Base-by-base conservation (phyloP, 371 early-diverging fungal species). In the Rhizomucor miehei region DNA sequence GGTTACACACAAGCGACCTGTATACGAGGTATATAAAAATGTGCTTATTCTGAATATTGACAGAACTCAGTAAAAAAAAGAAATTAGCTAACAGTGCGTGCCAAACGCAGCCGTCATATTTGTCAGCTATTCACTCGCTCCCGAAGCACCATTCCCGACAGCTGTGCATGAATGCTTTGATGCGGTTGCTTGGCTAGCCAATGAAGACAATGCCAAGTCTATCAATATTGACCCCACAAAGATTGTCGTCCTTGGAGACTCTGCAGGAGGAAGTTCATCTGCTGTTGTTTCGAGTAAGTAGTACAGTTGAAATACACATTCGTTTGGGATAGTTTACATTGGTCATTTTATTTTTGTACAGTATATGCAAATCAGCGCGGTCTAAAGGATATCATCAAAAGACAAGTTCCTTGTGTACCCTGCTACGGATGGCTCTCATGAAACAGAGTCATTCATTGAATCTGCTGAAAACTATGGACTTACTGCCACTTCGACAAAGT, bases 331-430 rank as follows among this genome's bases (percentile, higher is more conserved):
- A 19, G 48, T 19, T 19, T 40, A 35, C 8, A 9, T 39, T 20
- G 10, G 14, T 12, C 25, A 13, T 11, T 11, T 10, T 17, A 48
- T 48, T 29, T 29, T n/a, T 1, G n/a, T 48, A n/a, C 44, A 71
- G 68, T 63, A 10, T 48, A 60, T 23, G 65, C 65, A 13, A 73
- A 73, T 10, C 54, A 63, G 21, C 59, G 66, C 11, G 54, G 47
- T 12, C 6, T 46, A 17, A 57, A 48, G 17, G 41, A 12, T 17
- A 64, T 75, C 13, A 8, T 29, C 29, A 29, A 46, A 38, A 3
- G 55, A 48, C n/a, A 65, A 63, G 45, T 46, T 65, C 21, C 52
- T 69, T 11, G 56, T 60, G 23, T 73, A 70, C 44, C 73, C 73
- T 29, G 59, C 50, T 13, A 23, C 50, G 6, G 57, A 58, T 43